These are phyloP conservation scores for Immersiella caudata DNA, from an alignment of 495 filamentous ascomycete genomes.

Conservation along the genomic window DNA sequence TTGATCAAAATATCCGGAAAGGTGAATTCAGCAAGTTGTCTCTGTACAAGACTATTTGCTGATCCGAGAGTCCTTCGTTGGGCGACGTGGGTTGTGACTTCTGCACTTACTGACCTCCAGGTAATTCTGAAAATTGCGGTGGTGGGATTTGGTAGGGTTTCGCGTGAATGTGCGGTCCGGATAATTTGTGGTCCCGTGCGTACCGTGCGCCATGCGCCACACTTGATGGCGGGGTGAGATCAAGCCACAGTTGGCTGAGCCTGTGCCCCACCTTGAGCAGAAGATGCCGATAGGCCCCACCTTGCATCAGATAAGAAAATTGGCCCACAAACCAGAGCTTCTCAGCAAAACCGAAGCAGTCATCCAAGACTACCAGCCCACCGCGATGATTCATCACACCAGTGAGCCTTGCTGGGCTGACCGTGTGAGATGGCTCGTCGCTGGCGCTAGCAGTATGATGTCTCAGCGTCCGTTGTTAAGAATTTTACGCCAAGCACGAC, in stretches of 20 bases:
- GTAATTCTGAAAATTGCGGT: constrained; percentile 42
- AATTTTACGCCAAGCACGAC: neutral
- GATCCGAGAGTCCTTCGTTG: constrained; percentile 40
- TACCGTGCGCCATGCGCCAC: neutral
- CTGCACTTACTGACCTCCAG: constrained; percentile 34
- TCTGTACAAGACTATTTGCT: constrained; percentile 36
- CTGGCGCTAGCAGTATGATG: neutral
- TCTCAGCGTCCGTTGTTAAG: neutral
- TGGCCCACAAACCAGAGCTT: neutral
- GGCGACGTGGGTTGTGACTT: constrained; percentile 45
- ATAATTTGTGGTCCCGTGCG: constrained; percentile 31
- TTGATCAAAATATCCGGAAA: constrained; percentile 38
- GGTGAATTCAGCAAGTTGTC: constrained; percentile 41
- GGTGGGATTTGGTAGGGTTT: constrained; percentile 41
- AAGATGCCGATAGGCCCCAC: neutral
- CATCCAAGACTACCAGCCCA: neutral
- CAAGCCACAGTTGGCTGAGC: neutral
- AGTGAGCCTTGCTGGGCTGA: neutral
- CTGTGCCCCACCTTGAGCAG: neutral
- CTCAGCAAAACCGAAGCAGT: neutral
- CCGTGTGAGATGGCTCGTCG: neutral
- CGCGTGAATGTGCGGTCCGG: constrained; percentile 30
- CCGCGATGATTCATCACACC: neutral
- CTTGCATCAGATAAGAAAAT: constrained; percentile 3
- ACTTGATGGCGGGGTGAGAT: neutral